A percentile compares a stretch with the other conserved stretches of the same genome.
These are phyloP conservation scores for Erigeron canadensis DNA, from an alignment of 129 eudicot genomes.

Conservation along the genomic window DNA sequence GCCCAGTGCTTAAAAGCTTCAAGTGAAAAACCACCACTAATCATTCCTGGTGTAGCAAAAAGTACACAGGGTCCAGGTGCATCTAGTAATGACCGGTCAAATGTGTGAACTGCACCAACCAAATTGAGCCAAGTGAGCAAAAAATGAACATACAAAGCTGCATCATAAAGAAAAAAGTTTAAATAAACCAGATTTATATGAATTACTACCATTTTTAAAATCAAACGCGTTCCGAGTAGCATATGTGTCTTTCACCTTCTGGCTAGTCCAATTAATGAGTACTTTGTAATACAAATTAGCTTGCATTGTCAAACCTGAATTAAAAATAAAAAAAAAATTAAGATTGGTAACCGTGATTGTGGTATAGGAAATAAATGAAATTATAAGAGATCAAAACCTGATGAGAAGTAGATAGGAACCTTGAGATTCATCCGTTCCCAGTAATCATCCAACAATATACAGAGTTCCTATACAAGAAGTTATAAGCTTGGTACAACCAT, in stretches of 20 bases:
- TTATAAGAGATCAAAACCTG: conserved; percentile 47
- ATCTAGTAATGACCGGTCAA: conserved; percentile 74
- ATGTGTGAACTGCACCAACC: conserved; percentile 59
- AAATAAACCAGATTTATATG: not conserved
- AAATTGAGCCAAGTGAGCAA: conserved; percentile 19
- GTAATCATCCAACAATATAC: conserved; percentile 82
- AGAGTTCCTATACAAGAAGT: conserved; percentile 60
- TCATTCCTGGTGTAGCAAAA: conserved; percentile 97
- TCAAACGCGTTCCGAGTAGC: conserved; percentile 78
- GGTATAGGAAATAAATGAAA: conserved; percentile 11
- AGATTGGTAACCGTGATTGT: conserved; percentile 2
- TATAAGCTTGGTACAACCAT: conserved; percentile 26
- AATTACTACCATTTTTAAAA: conserved; percentile 68
- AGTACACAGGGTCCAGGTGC: conserved; percentile 98
- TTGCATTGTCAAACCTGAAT: conserved; percentile 83
- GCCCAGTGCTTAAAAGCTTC: conserved; percentile 97
- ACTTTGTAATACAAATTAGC: conserved; percentile 85
- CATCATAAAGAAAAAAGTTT: not conserved
- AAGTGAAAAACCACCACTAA: conserved; percentile 92
- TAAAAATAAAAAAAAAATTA: not conserved
- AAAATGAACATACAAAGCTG: not conserved
- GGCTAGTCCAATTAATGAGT: conserved; percentile 97
- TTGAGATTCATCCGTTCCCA: conserved; percentile 93
- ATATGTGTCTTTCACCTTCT: conserved; percentile 84
- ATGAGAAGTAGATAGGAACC: conserved; percentile 88